A percentile compares a stretch with the other conserved stretches of the same genome.
Conservation (phyloP, 2,329 filamentous ascomycete genomes). For the Teratosphaeria gauchensis region DNA sequence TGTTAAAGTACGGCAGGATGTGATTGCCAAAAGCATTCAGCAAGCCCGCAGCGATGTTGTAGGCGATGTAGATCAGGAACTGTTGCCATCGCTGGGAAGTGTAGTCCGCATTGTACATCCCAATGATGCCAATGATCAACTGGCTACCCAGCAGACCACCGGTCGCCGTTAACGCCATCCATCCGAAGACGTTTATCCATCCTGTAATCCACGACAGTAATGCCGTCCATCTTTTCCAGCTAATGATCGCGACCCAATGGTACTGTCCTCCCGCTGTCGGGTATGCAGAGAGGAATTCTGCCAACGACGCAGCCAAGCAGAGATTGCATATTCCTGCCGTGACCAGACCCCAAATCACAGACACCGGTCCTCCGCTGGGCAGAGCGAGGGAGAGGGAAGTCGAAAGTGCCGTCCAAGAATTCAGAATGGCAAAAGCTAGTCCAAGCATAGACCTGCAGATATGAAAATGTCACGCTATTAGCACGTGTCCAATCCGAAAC, state of each 20-base stretch:
- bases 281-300: constrained; percentile 52
- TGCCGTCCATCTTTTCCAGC: constrained; percentile 51
- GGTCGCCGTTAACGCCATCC: constrained; percentile 60
- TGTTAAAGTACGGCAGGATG: constrained; percentile 55
- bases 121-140: constrained; percentile 56
- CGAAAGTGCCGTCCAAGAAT: constrained; percentile 54
- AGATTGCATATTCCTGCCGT: constrained; percentile 56
- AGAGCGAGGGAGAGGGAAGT: constrained; percentile 52
- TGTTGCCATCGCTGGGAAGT: constrained; percentile 56
- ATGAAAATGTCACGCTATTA: neutral
- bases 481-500: neutral
- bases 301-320: constrained; percentile 57
- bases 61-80: constrained; percentile 61
- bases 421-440: constrained; percentile 53
- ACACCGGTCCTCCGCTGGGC: constrained; percentile 59
- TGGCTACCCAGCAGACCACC: constrained; percentile 58
- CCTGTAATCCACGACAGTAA: constrained; percentile 61
- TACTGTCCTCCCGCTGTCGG: constrained; percentile 39
- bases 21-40: constrained; percentile 57
- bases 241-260: constrained; percentile 61
- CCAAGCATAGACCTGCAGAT: constrained; percentile 40
- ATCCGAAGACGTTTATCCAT: constrained; percentile 65
- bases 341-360: constrained; percentile 61
- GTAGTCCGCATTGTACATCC: constrained; percentile 51
- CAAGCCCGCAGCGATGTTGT: constrained; percentile 50